Evolutionary conservation across 768 basidiomycete genomes (phyloP).

Genomic region (Tylopilus plumbeoviolaceoides): DNA sequence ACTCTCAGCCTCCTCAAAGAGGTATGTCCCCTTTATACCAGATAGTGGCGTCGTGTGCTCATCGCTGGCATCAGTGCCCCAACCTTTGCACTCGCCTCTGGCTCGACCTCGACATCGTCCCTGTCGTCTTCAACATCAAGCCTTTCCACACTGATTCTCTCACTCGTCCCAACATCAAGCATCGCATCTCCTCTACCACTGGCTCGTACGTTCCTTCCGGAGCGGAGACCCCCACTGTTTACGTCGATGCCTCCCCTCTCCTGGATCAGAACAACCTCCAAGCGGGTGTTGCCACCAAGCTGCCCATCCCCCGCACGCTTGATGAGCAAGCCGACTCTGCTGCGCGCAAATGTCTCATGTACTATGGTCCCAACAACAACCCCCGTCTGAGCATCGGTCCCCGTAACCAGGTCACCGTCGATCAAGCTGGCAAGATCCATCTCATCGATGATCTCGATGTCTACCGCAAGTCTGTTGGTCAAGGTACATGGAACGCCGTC

Average conservation of each 20-base stretch:
- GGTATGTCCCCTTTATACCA: slow-evolving; percentile 34
- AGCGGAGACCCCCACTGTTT: slow-evolving; percentile 70
- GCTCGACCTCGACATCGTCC: slow-evolving; percentile 80
- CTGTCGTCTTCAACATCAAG: slow-evolving; percentile 84
- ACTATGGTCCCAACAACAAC: slow-evolving; percentile 79
- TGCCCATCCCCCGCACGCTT: slow-evolving; percentile 72
- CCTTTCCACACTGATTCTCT: slow-evolving; percentile 75
- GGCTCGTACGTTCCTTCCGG: slow-evolving; percentile 78
- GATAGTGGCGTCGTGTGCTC: slow-evolving; percentile 13
- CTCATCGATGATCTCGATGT: slow-evolving; percentile 79
- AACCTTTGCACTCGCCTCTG: slow-evolving; percentile 85
- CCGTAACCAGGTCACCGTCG: slow-evolving; percentile 85
- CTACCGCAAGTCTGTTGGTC: slow-evolving; percentile 67
- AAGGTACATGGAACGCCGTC: slow-evolving; percentile 79
- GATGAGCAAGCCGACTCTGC: slow-evolving; percentile 87
- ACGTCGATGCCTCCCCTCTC: slow-evolving; percentile 55
- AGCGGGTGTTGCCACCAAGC: slow-evolving; percentile 47
- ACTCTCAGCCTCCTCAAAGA: slow-evolving; percentile 68
- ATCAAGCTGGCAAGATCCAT: slow-evolving; percentile 82
- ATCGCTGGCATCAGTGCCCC: slow-evolving; percentile 47
- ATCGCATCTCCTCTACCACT: slow-evolving; percentile 75
- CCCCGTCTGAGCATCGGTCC: slow-evolving; percentile 78
- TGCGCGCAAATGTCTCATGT: slow-evolving; percentile 80
- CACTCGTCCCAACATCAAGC: slow-evolving; percentile 76
- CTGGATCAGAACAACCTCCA: slow-evolving; percentile 36